phyloP scores from a whole-genome alignment of 495 filamentous ascomycete species.

The Penicillium salamii region DNA sequence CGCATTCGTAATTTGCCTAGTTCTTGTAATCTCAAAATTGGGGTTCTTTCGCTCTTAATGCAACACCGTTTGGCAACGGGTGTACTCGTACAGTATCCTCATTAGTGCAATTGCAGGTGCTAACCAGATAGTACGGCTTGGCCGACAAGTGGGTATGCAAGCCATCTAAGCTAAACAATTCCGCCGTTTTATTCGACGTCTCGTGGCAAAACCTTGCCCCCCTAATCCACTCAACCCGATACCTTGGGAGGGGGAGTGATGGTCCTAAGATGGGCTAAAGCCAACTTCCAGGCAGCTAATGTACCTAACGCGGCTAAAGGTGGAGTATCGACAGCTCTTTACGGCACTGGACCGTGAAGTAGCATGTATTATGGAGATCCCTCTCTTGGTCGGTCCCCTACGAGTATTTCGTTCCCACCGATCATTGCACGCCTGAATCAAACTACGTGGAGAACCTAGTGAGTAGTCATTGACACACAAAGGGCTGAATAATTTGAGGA shows the following conservation, averaged over 20 bases:
- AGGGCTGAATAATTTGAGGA: neutral
- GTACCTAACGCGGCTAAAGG: neutral
- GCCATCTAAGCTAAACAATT: slow-evolving; percentile 12
- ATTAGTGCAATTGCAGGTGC: neutral
- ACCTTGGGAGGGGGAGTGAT: slow-evolving; percentile 11
- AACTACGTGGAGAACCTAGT: neutral
- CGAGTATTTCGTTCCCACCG: neutral
- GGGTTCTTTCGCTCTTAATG: neutral
- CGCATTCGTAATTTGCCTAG: neutral
- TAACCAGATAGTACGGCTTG: neutral
- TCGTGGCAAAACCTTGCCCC: slow-evolving; percentile 12
- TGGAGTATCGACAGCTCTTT: slow-evolving; percentile 1
- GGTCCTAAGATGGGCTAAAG: slow-evolving; percentile 6
- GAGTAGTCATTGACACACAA: slow-evolving; percentile 5
- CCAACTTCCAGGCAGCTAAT: neutral
- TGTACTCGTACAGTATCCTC: neutral
- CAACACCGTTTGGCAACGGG: neutral
- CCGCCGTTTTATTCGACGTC: slow-evolving; percentile 5
- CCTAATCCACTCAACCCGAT: slow-evolving; percentile 13
- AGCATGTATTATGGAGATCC: slow-evolving; percentile 1
- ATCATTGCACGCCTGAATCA: neutral
- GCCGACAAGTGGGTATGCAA: slow-evolving; percentile 2
- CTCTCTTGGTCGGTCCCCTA: neutral
- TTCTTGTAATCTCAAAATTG: slow-evolving; percentile 1
- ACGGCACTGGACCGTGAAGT: neutral